These are phyloP conservation scores for Trametes sanguinea DNA, from an alignment of 768 basidiomycete genomes.

Conservation along the genomic window DNA sequence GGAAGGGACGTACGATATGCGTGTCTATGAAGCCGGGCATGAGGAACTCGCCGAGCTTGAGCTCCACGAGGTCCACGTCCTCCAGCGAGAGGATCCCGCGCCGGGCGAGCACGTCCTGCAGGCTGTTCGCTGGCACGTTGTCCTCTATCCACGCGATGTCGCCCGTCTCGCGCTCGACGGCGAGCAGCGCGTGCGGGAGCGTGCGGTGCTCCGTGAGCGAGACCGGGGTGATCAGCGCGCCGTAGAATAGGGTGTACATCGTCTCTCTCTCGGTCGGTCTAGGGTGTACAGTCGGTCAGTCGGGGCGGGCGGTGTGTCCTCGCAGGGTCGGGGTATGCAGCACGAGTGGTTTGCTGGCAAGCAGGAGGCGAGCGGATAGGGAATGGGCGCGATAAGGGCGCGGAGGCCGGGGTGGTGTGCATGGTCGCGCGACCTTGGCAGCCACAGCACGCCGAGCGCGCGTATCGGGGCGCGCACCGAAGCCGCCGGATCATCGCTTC, in stretches of 20 bases:
- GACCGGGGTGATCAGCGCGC: conserved; percentile 57
- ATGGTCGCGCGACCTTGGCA: background rate
- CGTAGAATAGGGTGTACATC: conserved; percentile 51
- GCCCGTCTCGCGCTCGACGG: conserved; percentile 47
- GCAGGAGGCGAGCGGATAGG: no score
- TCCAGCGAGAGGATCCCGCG: conserved; percentile 48
- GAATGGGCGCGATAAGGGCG: background rate
- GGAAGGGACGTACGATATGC: conserved; percentile 65
- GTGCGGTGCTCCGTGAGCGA: conserved; percentile 45
- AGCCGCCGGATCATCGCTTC: background rate
- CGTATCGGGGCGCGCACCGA: no score
- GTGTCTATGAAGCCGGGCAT: conserved; percentile 92
- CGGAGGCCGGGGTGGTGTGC: background rate
- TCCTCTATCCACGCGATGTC: conserved; percentile 72
- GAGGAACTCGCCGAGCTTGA: conserved; percentile 57
- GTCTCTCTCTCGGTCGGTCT: background rate
- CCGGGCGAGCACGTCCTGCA: conserved; percentile 52
- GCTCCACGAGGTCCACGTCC: conserved; percentile 39
- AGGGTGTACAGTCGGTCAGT: background rate
- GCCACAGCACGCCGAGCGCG: background rate
- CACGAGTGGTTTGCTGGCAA: background rate
- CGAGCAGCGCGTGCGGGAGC: conserved; percentile 56
- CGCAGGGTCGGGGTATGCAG: background rate
- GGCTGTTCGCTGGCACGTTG: conserved; percentile 48
- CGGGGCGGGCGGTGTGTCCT: background rate